phyloP scores from a whole-genome alignment of 768 basidiomycete genomes.

The Serendipita sp. region DNA sequence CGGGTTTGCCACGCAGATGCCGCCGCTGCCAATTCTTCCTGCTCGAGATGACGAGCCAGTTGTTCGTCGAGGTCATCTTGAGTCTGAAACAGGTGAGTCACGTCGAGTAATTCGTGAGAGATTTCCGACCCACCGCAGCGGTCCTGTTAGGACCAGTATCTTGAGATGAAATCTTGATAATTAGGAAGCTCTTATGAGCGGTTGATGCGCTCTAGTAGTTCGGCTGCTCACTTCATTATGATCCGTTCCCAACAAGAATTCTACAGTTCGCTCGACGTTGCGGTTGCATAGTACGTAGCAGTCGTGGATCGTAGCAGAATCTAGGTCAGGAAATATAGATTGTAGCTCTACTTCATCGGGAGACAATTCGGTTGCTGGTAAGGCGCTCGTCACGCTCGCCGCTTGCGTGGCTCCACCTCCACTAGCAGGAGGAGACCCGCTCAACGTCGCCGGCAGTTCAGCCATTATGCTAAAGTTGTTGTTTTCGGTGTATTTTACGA shows the following conservation, averaged over 20 bases:
- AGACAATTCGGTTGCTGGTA: neutral
- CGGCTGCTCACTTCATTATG: neutral
- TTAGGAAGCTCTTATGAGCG: neutral
- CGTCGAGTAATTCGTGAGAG: neutral
- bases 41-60: slow-evolving; percentile 1
- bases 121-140: neutral
- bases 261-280: neutral
- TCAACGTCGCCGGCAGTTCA: neutral
- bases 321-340: slow-evolving; percentile 3
- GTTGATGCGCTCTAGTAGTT: neutral
- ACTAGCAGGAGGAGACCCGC: neutral
- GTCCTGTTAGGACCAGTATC: neutral
- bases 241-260: slow-evolving; percentile 1
- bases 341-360: neutral
- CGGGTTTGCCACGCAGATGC: neutral
- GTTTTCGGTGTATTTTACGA: neutral
- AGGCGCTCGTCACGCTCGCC: neutral
- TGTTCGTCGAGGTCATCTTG: neutral
- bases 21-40: neutral
- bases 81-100: neutral
- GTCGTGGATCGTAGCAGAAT: neutral
- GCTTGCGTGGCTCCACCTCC: neutral
- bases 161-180: neutral
- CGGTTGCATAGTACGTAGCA: slow-evolving; percentile 1
- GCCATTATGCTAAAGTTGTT: neutral